Evolutionary conservation across 1,284 basidiomycete genomes (phyloP), one percentile per base, ranked within the genome.

Genomic region (Pseudozyma sp.): DNA sequence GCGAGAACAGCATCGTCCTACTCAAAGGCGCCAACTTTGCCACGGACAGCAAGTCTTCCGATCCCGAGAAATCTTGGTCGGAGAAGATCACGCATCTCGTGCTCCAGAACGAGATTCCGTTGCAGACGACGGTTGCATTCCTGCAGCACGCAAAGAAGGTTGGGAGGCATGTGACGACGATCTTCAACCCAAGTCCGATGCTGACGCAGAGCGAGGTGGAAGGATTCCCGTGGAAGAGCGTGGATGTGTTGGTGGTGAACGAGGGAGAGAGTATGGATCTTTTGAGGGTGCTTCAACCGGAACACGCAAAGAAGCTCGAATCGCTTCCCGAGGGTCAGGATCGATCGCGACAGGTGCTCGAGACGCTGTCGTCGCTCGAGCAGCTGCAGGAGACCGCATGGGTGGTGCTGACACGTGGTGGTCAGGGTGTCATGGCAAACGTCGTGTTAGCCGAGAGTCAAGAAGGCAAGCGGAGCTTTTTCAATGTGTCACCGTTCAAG

Each of bases 161-260:
- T 4, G 48, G 42, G 11, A 57, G 55, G 30, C 55, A 61, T 40
- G 64, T 77, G 0, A 67, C 63, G 34, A 53, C 75, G 48, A 59
- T 89, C n/a, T 88, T 87, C 84, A 89, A 89, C 77, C 88, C 88
- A 0, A 87, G 86, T 0, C 88, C 88, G 6, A 88, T 89, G 87
- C 86, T 86, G 2, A 75, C 81, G 1, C 43, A 61, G 1, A 68
- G 71, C 0, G 83, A 88, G 60, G 82, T 88, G 16, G 73, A 76
- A 6, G 47, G 71, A 0, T 88, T 88, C 74, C 85, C 85, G 0
- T 88, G 88, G 88, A 53, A 57, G 0, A 48, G 72, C 17, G 75
- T 88, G 8, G 84, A 85, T 33, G 88, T 87, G 85, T 81, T 89
- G 24, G 83, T 88, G 30, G 86, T 89, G 40, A 89, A 89, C 72